phyloP scores from a whole-genome alignment of 2,329 filamentous ascomycete genomes.

The Leptographium flavum region DNA sequence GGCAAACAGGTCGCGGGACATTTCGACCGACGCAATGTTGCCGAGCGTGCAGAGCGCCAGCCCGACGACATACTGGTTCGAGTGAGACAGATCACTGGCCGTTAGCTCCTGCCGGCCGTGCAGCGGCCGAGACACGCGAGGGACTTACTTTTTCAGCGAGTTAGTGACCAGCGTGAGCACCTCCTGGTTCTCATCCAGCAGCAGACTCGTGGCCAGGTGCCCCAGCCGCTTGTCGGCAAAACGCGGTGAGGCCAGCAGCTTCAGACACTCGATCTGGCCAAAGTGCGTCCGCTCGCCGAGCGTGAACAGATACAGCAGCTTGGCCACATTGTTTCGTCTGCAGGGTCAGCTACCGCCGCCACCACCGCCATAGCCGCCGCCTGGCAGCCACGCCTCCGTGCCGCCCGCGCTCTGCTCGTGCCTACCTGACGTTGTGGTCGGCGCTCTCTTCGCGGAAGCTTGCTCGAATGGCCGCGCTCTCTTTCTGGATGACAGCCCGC shows the following conservation, averaged over 20 bases:
- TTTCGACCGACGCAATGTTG: slow-evolving; percentile 95
- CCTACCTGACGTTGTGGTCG: slow-evolving; percentile 74
- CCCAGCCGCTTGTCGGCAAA: slow-evolving; percentile 96
- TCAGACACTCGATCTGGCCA: slow-evolving; percentile 97
- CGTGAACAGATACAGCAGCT: slow-evolving; percentile 95
- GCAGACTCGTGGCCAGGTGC: slow-evolving; percentile 87
- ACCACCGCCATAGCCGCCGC: background rate
- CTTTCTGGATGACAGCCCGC: slow-evolving; percentile 94
- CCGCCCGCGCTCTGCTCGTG: background rate
- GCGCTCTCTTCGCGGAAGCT: slow-evolving; percentile 96
- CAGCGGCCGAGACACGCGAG: background rate
- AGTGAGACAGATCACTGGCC: slow-evolving; percentile 78
- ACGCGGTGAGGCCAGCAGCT: slow-evolving; percentile 86
- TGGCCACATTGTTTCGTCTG: slow-evolving; percentile 97
- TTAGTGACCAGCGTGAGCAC: slow-evolving; percentile 95
- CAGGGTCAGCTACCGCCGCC: background rate
- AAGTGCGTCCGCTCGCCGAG: slow-evolving; percentile 96
- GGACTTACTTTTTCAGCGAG: slow-evolving; percentile 74
- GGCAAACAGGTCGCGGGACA: slow-evolving; percentile 92
- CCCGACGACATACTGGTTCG: slow-evolving; percentile 96
- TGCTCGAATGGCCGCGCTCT: slow-evolving; percentile 92
- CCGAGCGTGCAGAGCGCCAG: slow-evolving; percentile 91
- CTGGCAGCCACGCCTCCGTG: too few relatives aligned
- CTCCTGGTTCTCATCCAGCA: slow-evolving; percentile 97
- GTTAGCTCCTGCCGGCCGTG: slow-evolving; percentile 18